These are phyloP conservation scores for Phytophthora tubulina DNA, from an alignment of 352 stramenopile species.

Conservation along the genomic window DNA sequence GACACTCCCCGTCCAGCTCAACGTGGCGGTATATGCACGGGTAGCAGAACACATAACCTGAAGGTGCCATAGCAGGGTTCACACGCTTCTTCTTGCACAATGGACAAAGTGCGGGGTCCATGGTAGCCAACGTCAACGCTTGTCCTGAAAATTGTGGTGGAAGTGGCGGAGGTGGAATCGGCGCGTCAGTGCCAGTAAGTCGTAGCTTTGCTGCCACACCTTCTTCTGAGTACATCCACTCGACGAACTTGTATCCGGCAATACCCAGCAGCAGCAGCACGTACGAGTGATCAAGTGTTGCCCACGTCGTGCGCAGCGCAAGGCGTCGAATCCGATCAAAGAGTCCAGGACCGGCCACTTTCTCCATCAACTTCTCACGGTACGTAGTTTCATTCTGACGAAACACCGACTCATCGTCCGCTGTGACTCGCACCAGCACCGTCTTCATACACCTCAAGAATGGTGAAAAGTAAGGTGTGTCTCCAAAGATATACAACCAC, in stretches of 20 bases:
- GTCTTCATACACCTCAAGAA: constrained; percentile 80
- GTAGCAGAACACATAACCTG: constrained; percentile 89
- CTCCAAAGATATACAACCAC: constrained; percentile 89
- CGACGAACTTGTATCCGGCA: constrained; percentile 86
- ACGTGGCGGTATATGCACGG: constrained; percentile 83
- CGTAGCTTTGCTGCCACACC: constrained; percentile 67
- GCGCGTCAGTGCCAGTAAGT: constrained; percentile 61
- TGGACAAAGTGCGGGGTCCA: constrained; percentile 65
- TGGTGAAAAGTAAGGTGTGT: constrained; percentile 86
- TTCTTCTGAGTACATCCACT: constrained; percentile 92
- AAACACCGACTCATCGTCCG: constrained; percentile 71
- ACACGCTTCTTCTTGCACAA: constrained; percentile 79
- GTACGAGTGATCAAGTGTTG: constrained; percentile 83
- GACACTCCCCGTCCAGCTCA: constrained; percentile 74
- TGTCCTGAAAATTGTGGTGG: constrained; percentile 73
- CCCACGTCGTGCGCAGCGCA: constrained; percentile 66
- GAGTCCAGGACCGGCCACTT: constrained; percentile 55
- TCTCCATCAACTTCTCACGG: constrained; percentile 57
- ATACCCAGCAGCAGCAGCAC: constrained; percentile 80
- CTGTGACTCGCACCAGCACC: constrained; percentile 74
- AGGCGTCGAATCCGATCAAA: constrained; percentile 54
- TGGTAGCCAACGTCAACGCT: constrained; percentile 53
- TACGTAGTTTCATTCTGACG: constrained; percentile 67
- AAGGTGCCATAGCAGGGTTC: constrained; percentile 78
- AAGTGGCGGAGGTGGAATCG: constrained; percentile 77